Evolutionary conservation across 1,139 yeast genomes (phyloP), one percentile per base, ranked within the genome.

Genomic region (Oligophagozyma castellii): DNA sequence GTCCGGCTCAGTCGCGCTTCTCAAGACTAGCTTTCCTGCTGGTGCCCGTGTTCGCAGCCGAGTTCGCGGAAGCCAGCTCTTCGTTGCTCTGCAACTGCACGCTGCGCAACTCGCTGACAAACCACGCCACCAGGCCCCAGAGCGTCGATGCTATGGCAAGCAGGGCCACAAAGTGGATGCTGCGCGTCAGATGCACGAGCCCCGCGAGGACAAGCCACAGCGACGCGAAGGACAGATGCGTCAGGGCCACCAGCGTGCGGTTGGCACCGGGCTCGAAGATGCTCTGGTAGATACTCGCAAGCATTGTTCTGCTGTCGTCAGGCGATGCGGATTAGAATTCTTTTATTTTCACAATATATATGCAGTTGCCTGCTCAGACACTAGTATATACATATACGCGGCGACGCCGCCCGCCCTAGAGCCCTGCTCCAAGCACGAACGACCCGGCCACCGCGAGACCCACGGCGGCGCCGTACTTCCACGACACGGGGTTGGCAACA

Each of bases 261-360:
- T 89, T 70, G 0, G 93, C 72, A 1, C 98, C 98, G 2, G 96
- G 96, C n/a, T 86, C 77, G 54, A 86, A 78, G 18, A 89, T 70
- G 5, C 94, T 78, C 36, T 78, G 75, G 95, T 96, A 86, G 28
- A 89, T 65, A 20, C 78, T 93, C 14, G 58, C 64, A 23, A n/a
- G n/a, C n/a, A n/a, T n/a, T n/a, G n/a, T n/a, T n/a, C n/a, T n/a
- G n/a, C n/a, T n/a, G n/a, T n/a, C n/a, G n/a, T n/a, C n/a, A n/a
- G n/a, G n/a, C n/a, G n/a, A n/a, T n/a, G n/a, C n/a, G n/a, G n/a
- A n/a, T n/a, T n/a, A n/a, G n/a, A n/a, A n/a, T n/a, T n/a, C n/a
- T n/a, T n/a, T n/a, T n/a, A n/a, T n/a, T n/a, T n/a, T n/a, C n/a
- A n/a, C n/a, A n/a, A n/a, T n/a, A n/a, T n/a, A n/a, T n/a, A n/a